These are phyloP conservation scores for Hymenoscyphus fructigenus DNA, from an alignment of 2,329 filamentous ascomycete species.

Conservation along the genomic window DNA sequence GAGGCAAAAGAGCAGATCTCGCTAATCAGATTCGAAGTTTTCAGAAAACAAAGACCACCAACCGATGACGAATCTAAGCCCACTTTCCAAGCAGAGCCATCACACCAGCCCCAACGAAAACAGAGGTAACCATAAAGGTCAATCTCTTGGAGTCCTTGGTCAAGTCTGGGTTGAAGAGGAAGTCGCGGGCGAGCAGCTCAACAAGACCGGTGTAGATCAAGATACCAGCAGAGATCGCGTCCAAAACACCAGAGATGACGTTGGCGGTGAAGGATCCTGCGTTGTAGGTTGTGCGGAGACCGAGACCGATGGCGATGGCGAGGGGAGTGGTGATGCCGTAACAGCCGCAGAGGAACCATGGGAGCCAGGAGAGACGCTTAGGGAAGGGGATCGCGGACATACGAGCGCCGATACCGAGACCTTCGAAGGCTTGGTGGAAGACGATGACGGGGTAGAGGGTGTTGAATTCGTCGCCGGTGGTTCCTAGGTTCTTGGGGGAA, in stretches of 20 bases:
- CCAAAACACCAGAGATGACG: slow-evolving; percentile 46
- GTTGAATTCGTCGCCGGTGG: slow-evolving; percentile 55
- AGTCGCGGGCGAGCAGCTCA: slow-evolving; percentile 49
- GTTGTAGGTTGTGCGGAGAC: slow-evolving; percentile 44
- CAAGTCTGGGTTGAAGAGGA: slow-evolving; percentile 48
- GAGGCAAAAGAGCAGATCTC: background rate
- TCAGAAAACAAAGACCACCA: background rate
- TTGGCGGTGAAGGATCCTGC: slow-evolving; percentile 43
- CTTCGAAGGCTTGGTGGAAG: slow-evolving; percentile 65
- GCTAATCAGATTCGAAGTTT: background rate
- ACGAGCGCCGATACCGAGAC: slow-evolving; percentile 60
- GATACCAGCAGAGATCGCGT: slow-evolving; percentile 49
- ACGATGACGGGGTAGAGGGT: slow-evolving; percentile 60
- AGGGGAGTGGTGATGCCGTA: slow-evolving; percentile 55
- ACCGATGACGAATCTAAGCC: slow-evolving; percentile 34
- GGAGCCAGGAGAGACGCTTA: slow-evolving; percentile 43
- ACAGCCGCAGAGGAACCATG: slow-evolving; percentile 47
- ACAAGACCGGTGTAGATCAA: slow-evolving; percentile 51
- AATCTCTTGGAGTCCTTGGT: slow-evolving; percentile 41
- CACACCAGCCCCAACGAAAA: slow-evolving; percentile 43
- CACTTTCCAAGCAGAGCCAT: slow-evolving; percentile 53
- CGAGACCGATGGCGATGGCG: slow-evolving; percentile 50
- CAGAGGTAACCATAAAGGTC: slow-evolving; percentile 44
- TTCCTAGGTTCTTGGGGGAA: slow-evolving; percentile 48
- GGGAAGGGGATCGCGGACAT: slow-evolving; percentile 57